Conservation (phyloP, 768 basidiomycete species). For the Podaxis pistillaris region DNA sequence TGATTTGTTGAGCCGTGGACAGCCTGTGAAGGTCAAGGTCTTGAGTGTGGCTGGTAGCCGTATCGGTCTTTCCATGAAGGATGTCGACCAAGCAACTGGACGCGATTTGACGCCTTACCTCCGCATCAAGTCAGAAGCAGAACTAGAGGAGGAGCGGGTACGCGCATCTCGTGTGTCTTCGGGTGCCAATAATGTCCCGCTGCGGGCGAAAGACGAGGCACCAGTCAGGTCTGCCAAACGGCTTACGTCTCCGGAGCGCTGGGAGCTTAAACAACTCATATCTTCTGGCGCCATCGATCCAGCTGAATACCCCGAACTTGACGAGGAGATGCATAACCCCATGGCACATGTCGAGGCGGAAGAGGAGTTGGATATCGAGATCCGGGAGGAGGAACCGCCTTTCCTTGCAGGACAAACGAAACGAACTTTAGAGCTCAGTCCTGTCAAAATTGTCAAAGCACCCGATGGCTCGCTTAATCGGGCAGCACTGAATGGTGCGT, state of each 20-base stretch:
- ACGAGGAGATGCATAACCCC: constrained; percentile 80
- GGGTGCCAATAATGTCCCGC: constrained; percentile 86
- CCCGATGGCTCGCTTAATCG: constrained; percentile 97
- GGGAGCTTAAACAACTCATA: constrained; percentile 99
- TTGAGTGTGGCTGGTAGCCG: constrained; percentile 86
- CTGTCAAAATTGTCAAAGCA: constrained; percentile 97
- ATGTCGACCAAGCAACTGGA: constrained; percentile 90
- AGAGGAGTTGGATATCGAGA: constrained; percentile 96
- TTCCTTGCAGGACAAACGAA: constrained; percentile 97
- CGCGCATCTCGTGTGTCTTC: constrained; percentile 63
- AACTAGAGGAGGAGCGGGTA: constrained; percentile 79
- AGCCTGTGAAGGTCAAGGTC: constrained; percentile 93
- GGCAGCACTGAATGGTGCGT: constrained; percentile 91
- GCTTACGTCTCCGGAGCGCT: constrained; percentile 93
- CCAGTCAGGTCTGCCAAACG: constrained; percentile 81
- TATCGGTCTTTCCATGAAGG: constrained; percentile 93
- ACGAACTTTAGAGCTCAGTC: constrained; percentile 90
- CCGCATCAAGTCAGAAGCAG: constrained; percentile 91
- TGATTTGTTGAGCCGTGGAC: constrained; percentile 83
- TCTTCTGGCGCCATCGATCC: constrained; percentile 91
- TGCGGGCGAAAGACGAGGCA: constrained; percentile 53
- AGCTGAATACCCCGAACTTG: constrained; percentile 91
- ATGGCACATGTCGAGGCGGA: constrained; percentile 84
- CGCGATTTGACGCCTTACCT: constrained; percentile 93
- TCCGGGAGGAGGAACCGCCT: constrained; percentile 94